Conservation (phyloP, 2,329 filamentous ascomycete species). For the Aspergillus neotritici region DNA sequence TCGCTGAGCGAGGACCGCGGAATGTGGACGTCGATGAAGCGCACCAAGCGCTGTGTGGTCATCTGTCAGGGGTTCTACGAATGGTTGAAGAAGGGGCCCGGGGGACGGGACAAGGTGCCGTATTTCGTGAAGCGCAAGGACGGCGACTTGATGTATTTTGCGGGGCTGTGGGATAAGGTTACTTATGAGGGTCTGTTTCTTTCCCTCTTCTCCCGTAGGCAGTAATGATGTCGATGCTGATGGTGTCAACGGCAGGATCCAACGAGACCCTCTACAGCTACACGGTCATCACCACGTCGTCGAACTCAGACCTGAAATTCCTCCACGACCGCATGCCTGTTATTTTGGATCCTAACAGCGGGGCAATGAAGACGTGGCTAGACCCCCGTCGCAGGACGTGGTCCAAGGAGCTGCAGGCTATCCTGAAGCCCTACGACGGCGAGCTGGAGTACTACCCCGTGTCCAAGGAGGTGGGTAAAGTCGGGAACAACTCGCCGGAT, state of each 20-base stretch:
- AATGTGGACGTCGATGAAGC: constrained; percentile 92
- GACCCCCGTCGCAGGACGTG: constrained; percentile 68
- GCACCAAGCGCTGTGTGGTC: constrained; percentile 78
- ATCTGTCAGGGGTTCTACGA: constrained; percentile 93
- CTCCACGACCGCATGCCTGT: constrained; percentile 96
- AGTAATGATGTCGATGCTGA: background rate
- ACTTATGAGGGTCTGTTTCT: constrained; percentile 62
- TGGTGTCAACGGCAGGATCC: constrained; percentile 45
- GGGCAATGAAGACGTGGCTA: constrained; percentile 68
- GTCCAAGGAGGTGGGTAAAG: constrained; percentile 83
- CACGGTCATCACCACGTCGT: constrained; percentile 85
- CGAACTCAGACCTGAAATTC: constrained; percentile 76
- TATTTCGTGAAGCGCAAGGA: constrained; percentile 80
- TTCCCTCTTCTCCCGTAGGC: background rate
- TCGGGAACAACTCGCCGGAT: constrained; percentile 78
- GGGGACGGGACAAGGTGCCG: constrained; percentile 72
- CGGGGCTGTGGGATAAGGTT: constrained; percentile 86
- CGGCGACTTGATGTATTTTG: constrained; percentile 78
- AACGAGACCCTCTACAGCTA: constrained; percentile 76
- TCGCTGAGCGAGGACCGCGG: constrained; percentile 69
- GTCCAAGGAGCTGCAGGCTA: constrained; percentile 68
- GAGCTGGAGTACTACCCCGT: constrained; percentile 83
- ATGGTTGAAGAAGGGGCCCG: constrained; percentile 74
- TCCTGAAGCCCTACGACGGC: constrained; percentile 73
- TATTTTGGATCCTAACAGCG: constrained; percentile 70